Evolutionary conservation across 2,329 filamentous ascomycete species (phyloP).

Genomic region (Trichoderma simmonsii): DNA sequence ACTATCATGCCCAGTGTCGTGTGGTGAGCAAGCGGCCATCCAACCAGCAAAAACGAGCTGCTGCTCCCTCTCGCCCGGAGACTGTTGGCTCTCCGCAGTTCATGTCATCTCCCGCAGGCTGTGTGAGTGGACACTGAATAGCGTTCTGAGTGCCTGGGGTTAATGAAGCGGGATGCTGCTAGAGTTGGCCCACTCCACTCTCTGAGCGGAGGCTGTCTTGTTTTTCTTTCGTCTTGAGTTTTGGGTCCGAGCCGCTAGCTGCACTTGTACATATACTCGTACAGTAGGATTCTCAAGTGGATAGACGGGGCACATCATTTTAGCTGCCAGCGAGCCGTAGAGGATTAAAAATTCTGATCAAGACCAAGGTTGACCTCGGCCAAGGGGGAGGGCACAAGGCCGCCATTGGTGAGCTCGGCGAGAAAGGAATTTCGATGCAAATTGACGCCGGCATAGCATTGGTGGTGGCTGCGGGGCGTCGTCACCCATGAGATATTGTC

Average conservation of each 20-base stretch:
- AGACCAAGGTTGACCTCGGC: background rate
- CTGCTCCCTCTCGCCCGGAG: background rate
- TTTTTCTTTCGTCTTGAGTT: background rate
- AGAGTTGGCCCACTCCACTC: background rate
- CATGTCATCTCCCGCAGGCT: constrained; percentile 6
- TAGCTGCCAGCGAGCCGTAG: background rate
- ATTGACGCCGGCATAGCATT: background rate
- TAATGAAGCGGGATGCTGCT: constrained; percentile 15
- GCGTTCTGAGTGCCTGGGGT: background rate
- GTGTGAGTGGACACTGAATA: constrained; percentile 3
- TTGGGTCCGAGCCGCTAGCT: background rate
- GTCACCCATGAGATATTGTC: constrained; percentile 8
- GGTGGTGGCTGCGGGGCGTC: constrained; percentile 7
- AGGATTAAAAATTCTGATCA: background rate
- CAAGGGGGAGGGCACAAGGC: background rate
- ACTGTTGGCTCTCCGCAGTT: background rate
- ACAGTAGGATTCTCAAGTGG: constrained; percentile 3
- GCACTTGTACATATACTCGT: background rate
- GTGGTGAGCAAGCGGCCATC: background rate
- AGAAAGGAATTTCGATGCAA: background rate
- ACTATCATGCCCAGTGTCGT: background rate
- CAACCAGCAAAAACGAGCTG: background rate
- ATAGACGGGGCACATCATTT: background rate
- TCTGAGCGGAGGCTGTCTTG: background rate
- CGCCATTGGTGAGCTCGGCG: background rate